Evolutionary conservation across 2,329 filamentous ascomycete genomes (phyloP).

Genomic region (Coniochaeta prunicola): DNA sequence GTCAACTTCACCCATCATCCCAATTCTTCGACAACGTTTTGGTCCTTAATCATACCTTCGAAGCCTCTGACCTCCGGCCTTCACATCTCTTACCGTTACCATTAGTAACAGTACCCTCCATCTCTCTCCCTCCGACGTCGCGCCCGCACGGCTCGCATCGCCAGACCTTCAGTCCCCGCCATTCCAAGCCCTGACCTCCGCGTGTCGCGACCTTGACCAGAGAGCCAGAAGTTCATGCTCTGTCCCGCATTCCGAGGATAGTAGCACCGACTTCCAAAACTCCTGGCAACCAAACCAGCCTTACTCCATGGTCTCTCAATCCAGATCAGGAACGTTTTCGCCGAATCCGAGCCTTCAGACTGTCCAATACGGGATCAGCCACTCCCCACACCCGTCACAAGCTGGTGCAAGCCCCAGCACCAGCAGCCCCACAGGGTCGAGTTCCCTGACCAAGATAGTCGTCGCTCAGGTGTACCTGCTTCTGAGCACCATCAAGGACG

Average conservation of each 20-base stretch:
- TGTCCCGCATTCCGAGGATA: constrained; percentile 17
- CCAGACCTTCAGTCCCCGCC: not conserved
- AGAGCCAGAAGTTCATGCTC: constrained; percentile 17
- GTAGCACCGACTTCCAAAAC: constrained; percentile 17
- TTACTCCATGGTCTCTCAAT: constrained; percentile 50
- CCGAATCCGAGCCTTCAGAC: constrained; percentile 49
- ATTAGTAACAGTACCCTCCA: not conserved
- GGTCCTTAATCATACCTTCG: not conserved
- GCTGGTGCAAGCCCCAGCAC: constrained; percentile 53
- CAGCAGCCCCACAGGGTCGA: constrained; percentile 54
- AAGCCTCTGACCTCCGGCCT: not conserved
- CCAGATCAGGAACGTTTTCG: constrained; percentile 58
- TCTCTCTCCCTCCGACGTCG: not conserved
- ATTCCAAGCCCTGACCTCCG: not conserved
- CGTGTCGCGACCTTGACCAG: constrained; percentile 4
- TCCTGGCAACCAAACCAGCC: constrained; percentile 7
- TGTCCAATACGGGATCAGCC: constrained; percentile 47
- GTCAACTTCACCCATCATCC: not conserved
- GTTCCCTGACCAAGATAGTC: constrained; percentile 81
- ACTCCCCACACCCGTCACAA: constrained; percentile 52
- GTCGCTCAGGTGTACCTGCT: constrained; percentile 93
- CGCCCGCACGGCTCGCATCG: not conserved
- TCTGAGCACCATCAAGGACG: constrained; percentile 89
- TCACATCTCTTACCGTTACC: not conserved
- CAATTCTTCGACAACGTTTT: not conserved